phyloP scores from a whole-genome alignment of 1,139 yeast genomes.

The Hyphopichia fennica region DNA sequence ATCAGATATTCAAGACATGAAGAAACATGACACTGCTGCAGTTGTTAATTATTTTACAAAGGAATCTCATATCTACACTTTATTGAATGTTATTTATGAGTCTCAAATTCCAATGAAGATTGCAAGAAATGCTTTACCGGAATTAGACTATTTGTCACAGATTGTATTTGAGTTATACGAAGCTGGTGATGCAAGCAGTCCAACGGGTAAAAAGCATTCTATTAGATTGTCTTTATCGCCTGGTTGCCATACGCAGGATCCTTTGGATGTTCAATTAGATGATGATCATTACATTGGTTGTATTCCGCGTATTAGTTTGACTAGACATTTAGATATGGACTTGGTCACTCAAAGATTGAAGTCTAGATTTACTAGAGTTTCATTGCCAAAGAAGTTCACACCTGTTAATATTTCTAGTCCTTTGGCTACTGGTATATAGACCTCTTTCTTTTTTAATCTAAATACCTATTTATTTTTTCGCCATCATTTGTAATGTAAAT shows the following conservation, averaged over 20 bases:
- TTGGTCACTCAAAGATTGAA: slow-evolving; percentile 80
- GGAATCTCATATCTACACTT: slow-evolving; percentile 94
- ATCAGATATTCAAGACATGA: slow-evolving; percentile 76
- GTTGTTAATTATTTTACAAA: slow-evolving; percentile 92
- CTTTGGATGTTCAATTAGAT: slow-evolving; percentile 93
- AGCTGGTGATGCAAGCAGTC: slow-evolving; percentile 57
- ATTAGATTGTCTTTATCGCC: slow-evolving; percentile 89
- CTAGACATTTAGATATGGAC: slow-evolving; percentile 92
- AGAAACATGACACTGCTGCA: slow-evolving; percentile 74
- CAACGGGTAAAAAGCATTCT: slow-evolving; percentile 77
- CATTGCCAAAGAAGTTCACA: slow-evolving; percentile 85
- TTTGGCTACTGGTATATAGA: slow-evolving; percentile 28
- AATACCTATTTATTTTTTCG: not conserved
- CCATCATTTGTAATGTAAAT: not conserved
- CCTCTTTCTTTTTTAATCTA: no score
- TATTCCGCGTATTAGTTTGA: slow-evolving; percentile 84
- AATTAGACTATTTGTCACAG: slow-evolving; percentile 92
- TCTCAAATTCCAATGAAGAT: slow-evolving; percentile 94
- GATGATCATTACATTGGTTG: slow-evolving; percentile 96
- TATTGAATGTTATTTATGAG: slow-evolving; percentile 86
- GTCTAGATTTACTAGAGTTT: slow-evolving; percentile 82
- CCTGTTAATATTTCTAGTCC: slow-evolving; percentile 88
- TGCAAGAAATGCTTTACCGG: slow-evolving; percentile 93
- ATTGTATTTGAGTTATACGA: slow-evolving; percentile 93
- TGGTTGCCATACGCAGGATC: slow-evolving; percentile 98